These are phyloP conservation scores for Flaveria floridana DNA, from an alignment of 140 eudicot species.

Conservation along the genomic window DNA sequence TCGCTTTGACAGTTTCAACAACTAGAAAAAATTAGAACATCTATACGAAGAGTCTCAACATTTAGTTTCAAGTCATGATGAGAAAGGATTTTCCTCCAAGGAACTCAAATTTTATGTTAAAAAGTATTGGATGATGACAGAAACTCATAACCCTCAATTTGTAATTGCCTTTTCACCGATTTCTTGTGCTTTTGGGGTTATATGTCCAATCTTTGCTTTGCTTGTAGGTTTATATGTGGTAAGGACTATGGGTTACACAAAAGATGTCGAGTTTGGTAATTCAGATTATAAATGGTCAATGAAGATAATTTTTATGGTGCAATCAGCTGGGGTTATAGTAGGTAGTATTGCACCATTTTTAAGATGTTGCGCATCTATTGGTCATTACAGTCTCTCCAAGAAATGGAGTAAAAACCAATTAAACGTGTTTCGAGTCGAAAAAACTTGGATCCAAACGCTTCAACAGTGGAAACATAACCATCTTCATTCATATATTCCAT, in stretches of 20 bases:
- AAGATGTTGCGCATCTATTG: not conserved
- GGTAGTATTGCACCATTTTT: constrained; percentile 14
- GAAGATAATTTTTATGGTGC: not conserved
- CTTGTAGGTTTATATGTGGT: not conserved
- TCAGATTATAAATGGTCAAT: not conserved
- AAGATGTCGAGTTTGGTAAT: not conserved
- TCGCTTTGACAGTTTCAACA: constrained; percentile 1
- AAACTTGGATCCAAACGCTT: constrained; percentile 1
- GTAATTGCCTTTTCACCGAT: constrained; percentile 7
- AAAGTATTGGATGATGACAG: constrained; percentile 11
- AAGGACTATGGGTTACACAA: no score
- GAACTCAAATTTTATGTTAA: not conserved
- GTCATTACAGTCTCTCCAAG: not conserved
- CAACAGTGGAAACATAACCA: not conserved
- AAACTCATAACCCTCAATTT: constrained; percentile 3
- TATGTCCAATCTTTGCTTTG: not conserved
- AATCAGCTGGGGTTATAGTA: not conserved
- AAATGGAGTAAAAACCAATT: constrained; percentile 1
- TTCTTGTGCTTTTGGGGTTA: not conserved
- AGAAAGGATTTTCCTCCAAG: not conserved
- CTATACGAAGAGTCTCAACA: not conserved
- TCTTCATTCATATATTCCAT: not conserved
- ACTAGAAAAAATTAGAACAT: not conserved
- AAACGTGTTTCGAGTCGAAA: not conserved
- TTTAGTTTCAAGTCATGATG: not conserved